Conservation (phyloP, 345 rosid genomes). For the Limnanthes douglasii region DNA sequence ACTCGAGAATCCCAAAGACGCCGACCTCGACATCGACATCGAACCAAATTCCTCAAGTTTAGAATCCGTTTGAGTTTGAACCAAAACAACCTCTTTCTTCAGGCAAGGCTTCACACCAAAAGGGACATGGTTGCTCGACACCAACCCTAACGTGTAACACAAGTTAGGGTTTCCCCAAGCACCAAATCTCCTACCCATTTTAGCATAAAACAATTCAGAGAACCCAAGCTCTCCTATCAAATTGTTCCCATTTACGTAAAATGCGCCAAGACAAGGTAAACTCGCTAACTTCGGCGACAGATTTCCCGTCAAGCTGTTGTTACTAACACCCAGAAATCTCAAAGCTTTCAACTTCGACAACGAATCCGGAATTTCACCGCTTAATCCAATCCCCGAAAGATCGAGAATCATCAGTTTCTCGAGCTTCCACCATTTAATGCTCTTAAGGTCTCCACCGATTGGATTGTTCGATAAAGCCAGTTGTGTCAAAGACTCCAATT, state of each 20-base stretch:
- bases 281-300: conserved; percentile 38
- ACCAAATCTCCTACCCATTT: conserved; percentile 70
- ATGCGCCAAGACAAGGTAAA: conserved; percentile 43
- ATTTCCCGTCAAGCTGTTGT: conserved; percentile 53
- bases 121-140: conserved; percentile 28
- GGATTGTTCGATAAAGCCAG: conserved; percentile 49
- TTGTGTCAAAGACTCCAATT: conserved; percentile 50
- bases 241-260: conserved; percentile 69
- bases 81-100: conserved; percentile 16
- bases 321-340: conserved; percentile 61
- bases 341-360: conserved; percentile 43
- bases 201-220: conserved; percentile 36
- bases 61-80: no score
- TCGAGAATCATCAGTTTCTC: conserved; percentile 48
- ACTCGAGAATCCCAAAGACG: no score
- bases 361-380: conserved; percentile 52
- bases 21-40: no score
- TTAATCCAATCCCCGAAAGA: conserved; percentile 36
- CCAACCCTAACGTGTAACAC: conserved; percentile 31
- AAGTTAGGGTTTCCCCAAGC: conserved; percentile 80
- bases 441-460: conserved; percentile 34
- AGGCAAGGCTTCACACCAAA: conserved; percentile 60
- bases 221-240: conserved; percentile 65
- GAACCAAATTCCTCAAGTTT: no score
- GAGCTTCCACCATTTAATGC: conserved; percentile 38